phyloP scores from a whole-genome alignment of 2,329 filamentous ascomycete genomes.

The Dothiorella sarmentorum region DNA sequence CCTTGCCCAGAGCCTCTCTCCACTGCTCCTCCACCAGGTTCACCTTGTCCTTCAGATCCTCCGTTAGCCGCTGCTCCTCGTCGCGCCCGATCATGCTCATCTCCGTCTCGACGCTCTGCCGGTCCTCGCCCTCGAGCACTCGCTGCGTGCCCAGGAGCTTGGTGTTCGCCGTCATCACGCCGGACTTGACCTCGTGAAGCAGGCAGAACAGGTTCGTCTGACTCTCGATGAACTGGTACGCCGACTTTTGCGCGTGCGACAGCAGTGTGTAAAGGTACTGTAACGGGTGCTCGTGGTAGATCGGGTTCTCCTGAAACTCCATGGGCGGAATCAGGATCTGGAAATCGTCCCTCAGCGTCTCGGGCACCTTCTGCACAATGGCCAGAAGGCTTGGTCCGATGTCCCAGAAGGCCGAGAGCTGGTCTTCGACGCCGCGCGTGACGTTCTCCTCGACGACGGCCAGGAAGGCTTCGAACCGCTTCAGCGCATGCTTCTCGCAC shows the following conservation, averaged over 20 bases:
- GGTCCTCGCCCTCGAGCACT: conserved; percentile 37
- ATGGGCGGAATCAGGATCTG: conserved; percentile 71
- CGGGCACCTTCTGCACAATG: conserved; percentile 76
- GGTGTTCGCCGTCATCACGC: conserved; percentile 66
- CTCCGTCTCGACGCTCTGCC: conserved; percentile 42
- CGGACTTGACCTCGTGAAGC: conserved; percentile 83
- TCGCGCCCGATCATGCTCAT: conserved; percentile 58
- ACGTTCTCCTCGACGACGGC: conserved; percentile 80
- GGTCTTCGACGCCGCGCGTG: conserved; percentile 80
- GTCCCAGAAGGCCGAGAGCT: conserved; percentile 95
- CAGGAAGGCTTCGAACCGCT: conserved; percentile 73
- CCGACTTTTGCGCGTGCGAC: conserved; percentile 83
- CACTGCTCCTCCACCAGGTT: conserved; percentile 87
- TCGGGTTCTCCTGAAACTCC: conserved; percentile 83
- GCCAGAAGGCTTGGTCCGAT: conserved; percentile 80
- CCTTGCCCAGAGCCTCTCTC: conserved; percentile 78
- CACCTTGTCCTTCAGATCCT: conserved; percentile 91
- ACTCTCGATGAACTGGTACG: conserved; percentile 94
- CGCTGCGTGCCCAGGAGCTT: conserved; percentile 65
- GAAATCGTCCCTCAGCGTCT: conserved; percentile 53
- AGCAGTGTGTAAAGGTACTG: conserved; percentile 88
- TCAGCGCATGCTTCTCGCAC: conserved; percentile 68
- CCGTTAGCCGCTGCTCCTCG: conserved; percentile 70
- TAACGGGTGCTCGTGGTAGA: conserved; percentile 74
- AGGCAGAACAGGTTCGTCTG: conserved; percentile 89